These are phyloP conservation scores for Hyaloraphidium curvatum DNA, from an alignment of 192 early-diverging fungal species.

Conservation along the genomic window DNA sequence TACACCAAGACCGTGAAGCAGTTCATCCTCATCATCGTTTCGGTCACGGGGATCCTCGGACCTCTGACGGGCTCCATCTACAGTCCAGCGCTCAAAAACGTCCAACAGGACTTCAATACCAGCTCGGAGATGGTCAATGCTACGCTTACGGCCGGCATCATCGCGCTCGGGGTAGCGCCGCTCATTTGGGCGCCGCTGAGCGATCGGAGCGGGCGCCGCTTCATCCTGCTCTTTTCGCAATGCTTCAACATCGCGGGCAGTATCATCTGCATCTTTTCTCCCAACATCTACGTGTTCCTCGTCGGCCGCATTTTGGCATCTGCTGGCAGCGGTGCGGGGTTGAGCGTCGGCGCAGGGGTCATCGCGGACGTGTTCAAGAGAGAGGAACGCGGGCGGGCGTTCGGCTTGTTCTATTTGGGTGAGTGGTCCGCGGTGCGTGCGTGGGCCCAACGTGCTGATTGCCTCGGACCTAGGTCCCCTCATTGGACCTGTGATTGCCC, in stretches of 20 bases:
- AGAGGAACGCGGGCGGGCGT: background rate
- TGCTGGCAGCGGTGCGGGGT: background rate
- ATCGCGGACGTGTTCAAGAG: background rate
- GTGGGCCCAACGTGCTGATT: too few species aligned
- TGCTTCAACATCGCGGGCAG: background rate
- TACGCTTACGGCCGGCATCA: background rate
- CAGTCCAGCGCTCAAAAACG: background rate
- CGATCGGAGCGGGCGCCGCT: background rate
- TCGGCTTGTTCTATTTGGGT: background rate
- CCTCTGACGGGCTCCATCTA: background rate
- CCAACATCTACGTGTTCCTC: too few species aligned
- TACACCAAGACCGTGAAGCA: too few species aligned
- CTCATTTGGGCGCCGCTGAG: background rate
- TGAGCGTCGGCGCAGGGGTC: background rate
- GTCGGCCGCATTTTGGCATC: background rate
- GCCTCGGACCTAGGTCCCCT: too few species aligned
- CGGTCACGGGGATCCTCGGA: background rate
- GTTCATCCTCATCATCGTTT: background rate
- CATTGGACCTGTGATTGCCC: background rate
- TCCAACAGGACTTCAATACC: background rate
- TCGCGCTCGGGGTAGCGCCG: slow-evolving; percentile 1
- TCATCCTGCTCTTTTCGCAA: background rate
- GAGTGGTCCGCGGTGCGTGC: too few species aligned
- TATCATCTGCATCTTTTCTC: too few species aligned
- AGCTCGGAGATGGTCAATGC: background rate